Evolutionary conservation across 805 yeast genomes (phyloP).

Genomic region (Zygoascus biomembranicola): DNA sequence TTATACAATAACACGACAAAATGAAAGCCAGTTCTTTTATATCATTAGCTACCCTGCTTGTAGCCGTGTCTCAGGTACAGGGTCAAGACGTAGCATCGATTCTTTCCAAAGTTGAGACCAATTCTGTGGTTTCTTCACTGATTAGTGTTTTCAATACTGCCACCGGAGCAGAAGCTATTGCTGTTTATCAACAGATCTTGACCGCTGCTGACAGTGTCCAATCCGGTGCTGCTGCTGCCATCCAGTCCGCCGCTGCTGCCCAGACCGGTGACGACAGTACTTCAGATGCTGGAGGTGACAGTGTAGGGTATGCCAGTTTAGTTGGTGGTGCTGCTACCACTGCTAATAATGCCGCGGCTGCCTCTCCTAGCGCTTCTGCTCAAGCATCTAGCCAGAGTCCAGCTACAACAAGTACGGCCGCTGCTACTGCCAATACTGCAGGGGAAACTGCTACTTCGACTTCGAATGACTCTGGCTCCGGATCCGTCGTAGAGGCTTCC

Average conservation of each 20-base stretch:
- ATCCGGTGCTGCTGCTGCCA: slow-evolving; percentile 14
- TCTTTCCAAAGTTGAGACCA: background rate
- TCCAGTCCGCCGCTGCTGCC: slow-evolving; percentile 5
- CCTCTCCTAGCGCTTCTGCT: background rate
- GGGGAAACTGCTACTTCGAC: background rate
- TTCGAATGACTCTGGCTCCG: background rate
- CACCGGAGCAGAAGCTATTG: slow-evolving; percentile 8
- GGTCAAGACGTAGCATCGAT: background rate
- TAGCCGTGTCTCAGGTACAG: background rate
- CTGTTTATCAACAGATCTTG: slow-evolving; percentile 9
- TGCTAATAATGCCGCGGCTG: slow-evolving; percentile 2
- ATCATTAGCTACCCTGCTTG: background rate
- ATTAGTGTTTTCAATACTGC: slow-evolving; percentile 12
- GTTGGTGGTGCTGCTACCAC: slow-evolving; percentile 3
- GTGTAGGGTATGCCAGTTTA: slow-evolving; percentile 2
- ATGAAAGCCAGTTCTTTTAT: background rate
- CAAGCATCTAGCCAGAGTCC: background rate
- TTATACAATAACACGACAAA: background rate
- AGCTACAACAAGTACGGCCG: slow-evolving; percentile 1
- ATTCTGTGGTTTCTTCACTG: background rate
- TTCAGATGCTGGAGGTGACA: slow-evolving; percentile 27
- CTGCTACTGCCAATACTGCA: background rate
- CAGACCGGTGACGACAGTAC: slow-evolving; percentile 19
- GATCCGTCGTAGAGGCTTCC: background rate
- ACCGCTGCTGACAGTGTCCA: slow-evolving; percentile 14